Evolutionary conservation across 805 yeast genomes (phyloP).

Genomic region (Candida gorgasii): DNA sequence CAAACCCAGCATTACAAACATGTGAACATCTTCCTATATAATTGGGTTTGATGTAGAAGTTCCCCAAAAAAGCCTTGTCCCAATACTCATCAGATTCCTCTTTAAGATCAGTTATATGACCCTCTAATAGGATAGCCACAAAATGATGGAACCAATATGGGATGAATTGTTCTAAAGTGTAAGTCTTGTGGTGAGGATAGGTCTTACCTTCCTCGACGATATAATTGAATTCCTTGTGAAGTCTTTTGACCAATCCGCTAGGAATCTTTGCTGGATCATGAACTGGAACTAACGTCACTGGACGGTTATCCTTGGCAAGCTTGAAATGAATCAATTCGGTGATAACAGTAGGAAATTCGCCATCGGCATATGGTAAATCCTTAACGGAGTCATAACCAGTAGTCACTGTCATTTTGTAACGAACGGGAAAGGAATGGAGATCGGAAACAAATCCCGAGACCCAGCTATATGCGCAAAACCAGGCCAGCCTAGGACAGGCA

Average conservation of each 20-base stretch:
- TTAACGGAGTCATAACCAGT: slow-evolving; percentile 15
- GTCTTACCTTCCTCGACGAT: slow-evolving; percentile 76
- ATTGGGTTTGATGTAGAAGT: slow-evolving; percentile 83
- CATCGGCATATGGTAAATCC: slow-evolving; percentile 37
- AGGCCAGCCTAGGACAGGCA: too few relatives aligned
- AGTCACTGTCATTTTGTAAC: background rate
- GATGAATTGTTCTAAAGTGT: slow-evolving; percentile 50
- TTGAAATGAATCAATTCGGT: slow-evolving; percentile 39
- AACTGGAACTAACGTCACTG: slow-evolving; percentile 64
- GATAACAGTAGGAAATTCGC: slow-evolving; percentile 21
- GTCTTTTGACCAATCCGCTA: slow-evolving; percentile 40
- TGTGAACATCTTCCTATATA: slow-evolving; percentile 84
- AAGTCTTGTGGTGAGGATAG: slow-evolving; percentile 57
- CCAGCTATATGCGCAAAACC: background rate
- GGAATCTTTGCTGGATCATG: slow-evolving; percentile 54
- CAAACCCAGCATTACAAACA: slow-evolving; percentile 84
- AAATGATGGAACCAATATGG: slow-evolving; percentile 69
- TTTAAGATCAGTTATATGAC: slow-evolving; percentile 19
- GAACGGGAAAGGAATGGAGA: slow-evolving; percentile 3
- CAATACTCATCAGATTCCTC: slow-evolving; percentile 38
- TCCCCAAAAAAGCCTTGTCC: slow-evolving; percentile 59
- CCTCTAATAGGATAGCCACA: slow-evolving; percentile 59
- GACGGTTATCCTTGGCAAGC: slow-evolving; percentile 38
- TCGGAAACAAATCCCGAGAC: background rate
- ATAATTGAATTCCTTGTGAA: slow-evolving; percentile 56